These are phyloP conservation scores for Globisporangium iwayamae DNA, from an alignment of 352 stramenopile species.

Conservation along the genomic window DNA sequence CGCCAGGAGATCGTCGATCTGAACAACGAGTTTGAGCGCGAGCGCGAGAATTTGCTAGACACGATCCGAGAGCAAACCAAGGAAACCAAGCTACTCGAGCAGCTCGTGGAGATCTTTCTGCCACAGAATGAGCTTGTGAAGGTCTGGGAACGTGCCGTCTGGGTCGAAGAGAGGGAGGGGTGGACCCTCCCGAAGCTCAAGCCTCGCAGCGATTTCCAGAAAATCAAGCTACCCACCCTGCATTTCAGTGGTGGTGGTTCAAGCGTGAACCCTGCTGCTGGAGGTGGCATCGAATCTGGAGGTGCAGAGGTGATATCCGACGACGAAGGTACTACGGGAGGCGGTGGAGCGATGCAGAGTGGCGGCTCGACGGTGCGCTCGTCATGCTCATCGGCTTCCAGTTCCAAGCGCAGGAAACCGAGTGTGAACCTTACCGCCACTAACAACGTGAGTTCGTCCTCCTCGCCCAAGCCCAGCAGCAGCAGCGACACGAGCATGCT, in stretches of 20 bases:
- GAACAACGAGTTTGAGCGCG: constrained; percentile 79
- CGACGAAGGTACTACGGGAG: constrained; percentile 25
- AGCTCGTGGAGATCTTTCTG: constrained; percentile 85
- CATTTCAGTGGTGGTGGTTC: constrained; percentile 19
- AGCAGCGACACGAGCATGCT: constrained; percentile 23
- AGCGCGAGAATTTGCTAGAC: constrained; percentile 82
- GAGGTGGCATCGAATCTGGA: constrained; percentile 33
- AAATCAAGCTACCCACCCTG: constrained; percentile 65
- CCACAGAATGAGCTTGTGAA: constrained; percentile 83
- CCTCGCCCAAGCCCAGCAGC: constrained; percentile 16
- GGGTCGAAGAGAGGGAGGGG: constrained; percentile 77
- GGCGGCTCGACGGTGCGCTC: constrained; percentile 26
- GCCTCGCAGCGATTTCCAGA: constrained; percentile 76
- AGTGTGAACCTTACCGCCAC: neutral
- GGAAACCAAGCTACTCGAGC: constrained; percentile 84
- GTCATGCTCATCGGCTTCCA: constrained; percentile 26
- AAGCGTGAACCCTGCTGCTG: neutral
- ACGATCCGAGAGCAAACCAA: constrained; percentile 89
- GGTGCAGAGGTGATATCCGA: constrained; percentile 58
- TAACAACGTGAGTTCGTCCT: neutral
- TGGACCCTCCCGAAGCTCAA: constrained; percentile 77
- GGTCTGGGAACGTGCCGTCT: constrained; percentile 85
- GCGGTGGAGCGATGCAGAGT: constrained; percentile 2
- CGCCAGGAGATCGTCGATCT: constrained; percentile 84
- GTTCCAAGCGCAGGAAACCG: constrained; percentile 29